Conservation (phyloP, 495 filamentous ascomycete genomes). For the Entonaema liquescens region DNA sequence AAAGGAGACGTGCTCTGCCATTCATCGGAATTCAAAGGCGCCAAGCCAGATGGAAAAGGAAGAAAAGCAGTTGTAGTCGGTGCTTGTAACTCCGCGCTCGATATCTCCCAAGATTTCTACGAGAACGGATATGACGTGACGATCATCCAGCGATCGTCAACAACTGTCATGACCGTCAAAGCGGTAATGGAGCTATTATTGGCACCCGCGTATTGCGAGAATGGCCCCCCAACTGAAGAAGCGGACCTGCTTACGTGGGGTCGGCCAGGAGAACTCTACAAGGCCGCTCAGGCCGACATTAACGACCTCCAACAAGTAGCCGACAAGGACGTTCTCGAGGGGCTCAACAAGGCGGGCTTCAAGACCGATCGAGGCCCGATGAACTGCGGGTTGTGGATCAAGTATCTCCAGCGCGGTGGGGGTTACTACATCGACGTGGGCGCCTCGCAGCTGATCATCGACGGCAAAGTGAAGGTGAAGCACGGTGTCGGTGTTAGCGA, state of each 20-base stretch:
- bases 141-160: conserved; percentile 80
- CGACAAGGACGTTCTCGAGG: conserved; percentile 66
- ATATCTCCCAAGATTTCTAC: conserved; percentile 84
- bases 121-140: conserved; percentile 88
- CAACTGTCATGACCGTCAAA: conserved; percentile 70
- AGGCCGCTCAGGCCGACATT: conserved; percentile 61
- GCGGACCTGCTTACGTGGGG: conserved; percentile 67
- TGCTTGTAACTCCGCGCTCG: conserved; percentile 81
- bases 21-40: conserved; percentile 72
- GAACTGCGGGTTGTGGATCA: conserved; percentile 71
- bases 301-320: conserved; percentile 56
- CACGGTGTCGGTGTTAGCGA: conserved; percentile 71
- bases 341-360: conserved; percentile 73
- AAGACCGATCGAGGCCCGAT: conserved; percentile 72
- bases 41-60: conserved; percentile 56
- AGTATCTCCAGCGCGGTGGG: conserved; percentile 79
- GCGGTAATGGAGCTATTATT: conserved; percentile 57
- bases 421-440: conserved; percentile 88
- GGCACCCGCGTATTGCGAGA: conserved; percentile 70
- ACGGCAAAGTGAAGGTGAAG: conserved; percentile 80
- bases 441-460: conserved; percentile 74
- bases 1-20: conserved; percentile 69
- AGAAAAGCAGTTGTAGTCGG: conserved; percentile 81
- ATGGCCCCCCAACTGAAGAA: conserved; percentile 67
- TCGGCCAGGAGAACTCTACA: conserved; percentile 66